A percentile compares a stretch with the other conserved stretches of the same genome.
These are phyloP conservation scores for Penicillium alfredii DNA, from an alignment of 495 filamentous ascomycete genomes.

Conservation along the genomic window DNA sequence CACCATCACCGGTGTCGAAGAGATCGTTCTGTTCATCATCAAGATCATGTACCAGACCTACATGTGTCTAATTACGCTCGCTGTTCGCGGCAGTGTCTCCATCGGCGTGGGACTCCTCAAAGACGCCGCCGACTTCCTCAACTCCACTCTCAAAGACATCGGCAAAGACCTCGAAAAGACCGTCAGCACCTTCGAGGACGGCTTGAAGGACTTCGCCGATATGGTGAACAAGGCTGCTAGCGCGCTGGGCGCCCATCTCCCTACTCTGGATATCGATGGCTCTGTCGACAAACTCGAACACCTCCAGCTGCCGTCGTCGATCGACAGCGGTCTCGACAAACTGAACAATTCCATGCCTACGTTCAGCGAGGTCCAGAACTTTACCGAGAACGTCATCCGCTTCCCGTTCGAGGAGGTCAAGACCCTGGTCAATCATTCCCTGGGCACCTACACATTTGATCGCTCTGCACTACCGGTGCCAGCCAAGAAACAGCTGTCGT, in stretches of 20 bases:
- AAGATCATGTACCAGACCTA: constrained; percentile 86
- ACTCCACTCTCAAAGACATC: constrained; percentile 61
- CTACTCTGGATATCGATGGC: constrained; percentile 53
- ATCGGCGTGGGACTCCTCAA: constrained; percentile 62
- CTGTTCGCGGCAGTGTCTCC: constrained; percentile 68
- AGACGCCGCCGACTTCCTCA: constrained; percentile 65
- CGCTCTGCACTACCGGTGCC: constrained; percentile 71
- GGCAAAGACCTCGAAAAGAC: constrained; percentile 54
- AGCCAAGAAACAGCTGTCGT: constrained; percentile 69
- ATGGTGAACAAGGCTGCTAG: constrained; percentile 35
- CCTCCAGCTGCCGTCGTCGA: constrained; percentile 57
- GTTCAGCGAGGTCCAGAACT: constrained; percentile 75
- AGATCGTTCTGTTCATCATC: constrained; percentile 82
- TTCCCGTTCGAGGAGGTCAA: constrained; percentile 74
- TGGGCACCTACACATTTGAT: constrained; percentile 71
- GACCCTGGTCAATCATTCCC: constrained; percentile 57
- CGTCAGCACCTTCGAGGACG: constrained; percentile 51
- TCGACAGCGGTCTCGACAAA: constrained; percentile 57
- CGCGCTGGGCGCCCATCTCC: constrained; percentile 31
- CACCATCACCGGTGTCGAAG: constrained; percentile 75
- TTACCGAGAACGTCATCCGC: constrained; percentile 63
- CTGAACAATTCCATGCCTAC: constrained; percentile 74
- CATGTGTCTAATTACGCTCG: constrained; percentile 76
- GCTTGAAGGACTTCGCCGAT: constrained; percentile 52
- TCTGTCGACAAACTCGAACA: constrained; percentile 59